Conservation (phyloP, 192 early-diverging fungal species). For the Backusella luteola region DNA sequence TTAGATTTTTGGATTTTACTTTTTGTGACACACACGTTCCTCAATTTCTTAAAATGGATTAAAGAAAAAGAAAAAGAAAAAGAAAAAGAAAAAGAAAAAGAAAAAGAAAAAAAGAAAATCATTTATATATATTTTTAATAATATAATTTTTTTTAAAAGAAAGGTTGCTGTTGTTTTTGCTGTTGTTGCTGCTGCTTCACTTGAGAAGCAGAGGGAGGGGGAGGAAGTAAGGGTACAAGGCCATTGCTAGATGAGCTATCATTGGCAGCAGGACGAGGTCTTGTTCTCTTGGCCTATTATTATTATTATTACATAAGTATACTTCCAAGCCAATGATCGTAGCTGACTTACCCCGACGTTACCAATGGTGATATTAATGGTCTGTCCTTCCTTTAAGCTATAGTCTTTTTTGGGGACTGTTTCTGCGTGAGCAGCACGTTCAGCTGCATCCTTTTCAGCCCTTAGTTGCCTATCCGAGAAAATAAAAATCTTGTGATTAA, state of each 20-base stretch:
- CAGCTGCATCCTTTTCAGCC: slow-evolving; percentile 42
- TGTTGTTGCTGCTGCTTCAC: slow-evolving; percentile 38
- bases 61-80: not conserved
- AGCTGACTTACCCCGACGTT: slow-evolving; percentile 42
- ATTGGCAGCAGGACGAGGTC: slow-evolving; percentile 13
- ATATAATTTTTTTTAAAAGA: slow-evolving; percentile 2
- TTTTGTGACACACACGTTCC: not conserved
- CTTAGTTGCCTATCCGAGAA: slow-evolving; percentile 43
- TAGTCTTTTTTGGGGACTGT: slow-evolving; percentile 67
- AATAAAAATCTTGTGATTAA: not conserved
- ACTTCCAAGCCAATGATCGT: not conserved
- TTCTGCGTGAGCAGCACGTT: slow-evolving; percentile 32
- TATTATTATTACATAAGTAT: not conserved
- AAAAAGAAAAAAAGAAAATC: not conserved
- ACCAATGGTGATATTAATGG: slow-evolving; percentile 72
- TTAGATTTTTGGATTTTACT: not conserved
- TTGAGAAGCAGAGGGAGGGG: slow-evolving; percentile 39
- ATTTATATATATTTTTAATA: not conserved
- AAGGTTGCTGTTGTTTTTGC: slow-evolving; percentile 9
- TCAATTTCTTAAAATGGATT: not conserved
- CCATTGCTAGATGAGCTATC: not conserved
- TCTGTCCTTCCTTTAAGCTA: slow-evolving; percentile 78
- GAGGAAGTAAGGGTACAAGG: slow-evolving; percentile 35
- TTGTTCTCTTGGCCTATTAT: slow-evolving; percentile 14
- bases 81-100: not conserved